Percentiles rank a stretch among this genome's conserved stretches.
Conservation (phyloP, 108 stramenopile species). For the Skeletonema potamos region DNA sequence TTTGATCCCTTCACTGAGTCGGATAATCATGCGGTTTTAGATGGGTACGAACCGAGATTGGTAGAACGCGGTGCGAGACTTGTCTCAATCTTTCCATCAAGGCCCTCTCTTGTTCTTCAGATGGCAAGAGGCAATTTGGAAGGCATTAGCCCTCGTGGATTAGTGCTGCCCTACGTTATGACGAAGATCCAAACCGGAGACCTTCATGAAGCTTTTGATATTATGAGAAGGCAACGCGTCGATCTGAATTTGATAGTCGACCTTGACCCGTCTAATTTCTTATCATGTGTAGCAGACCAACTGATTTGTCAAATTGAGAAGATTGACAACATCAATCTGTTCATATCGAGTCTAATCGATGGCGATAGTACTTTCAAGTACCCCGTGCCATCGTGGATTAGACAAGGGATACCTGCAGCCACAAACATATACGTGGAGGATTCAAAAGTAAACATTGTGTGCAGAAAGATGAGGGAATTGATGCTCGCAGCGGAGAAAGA, state of each 20-base stretch:
- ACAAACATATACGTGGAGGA: constrained; percentile 49
- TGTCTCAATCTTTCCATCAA: constrained; percentile 64
- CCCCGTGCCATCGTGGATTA: constrained; percentile 68
- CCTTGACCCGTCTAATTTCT: constrained; percentile 58
- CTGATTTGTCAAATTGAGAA: constrained; percentile 60
- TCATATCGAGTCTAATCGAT: constrained; percentile 74
- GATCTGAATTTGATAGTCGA: constrained; percentile 88
- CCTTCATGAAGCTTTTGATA: constrained; percentile 62
- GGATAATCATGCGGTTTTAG: constrained; percentile 61
- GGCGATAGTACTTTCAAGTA: constrained; percentile 72
- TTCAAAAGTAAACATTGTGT: constrained; percentile 80
- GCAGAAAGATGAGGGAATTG: constrained; percentile 58
- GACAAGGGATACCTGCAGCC: not conserved
- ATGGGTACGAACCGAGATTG: constrained; percentile 84
- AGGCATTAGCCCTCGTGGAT: constrained; percentile 76
- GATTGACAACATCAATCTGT: constrained; percentile 85
- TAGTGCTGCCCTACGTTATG: constrained; percentile 77
- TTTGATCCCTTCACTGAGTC: constrained; percentile 85
- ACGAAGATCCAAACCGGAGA: constrained; percentile 47
- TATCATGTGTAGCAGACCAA: constrained; percentile 56
- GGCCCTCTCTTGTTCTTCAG: constrained; percentile 74
- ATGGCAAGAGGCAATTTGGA: constrained; percentile 89
- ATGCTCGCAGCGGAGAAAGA: constrained; percentile 62
- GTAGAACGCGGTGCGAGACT: constrained; percentile 79
- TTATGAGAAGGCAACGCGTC: constrained; percentile 85